Evolutionary conservation across 441 rosid genomes (phyloP), one percentile per base, ranked within the genome.

Genomic region (Erodium trifolium): DNA sequence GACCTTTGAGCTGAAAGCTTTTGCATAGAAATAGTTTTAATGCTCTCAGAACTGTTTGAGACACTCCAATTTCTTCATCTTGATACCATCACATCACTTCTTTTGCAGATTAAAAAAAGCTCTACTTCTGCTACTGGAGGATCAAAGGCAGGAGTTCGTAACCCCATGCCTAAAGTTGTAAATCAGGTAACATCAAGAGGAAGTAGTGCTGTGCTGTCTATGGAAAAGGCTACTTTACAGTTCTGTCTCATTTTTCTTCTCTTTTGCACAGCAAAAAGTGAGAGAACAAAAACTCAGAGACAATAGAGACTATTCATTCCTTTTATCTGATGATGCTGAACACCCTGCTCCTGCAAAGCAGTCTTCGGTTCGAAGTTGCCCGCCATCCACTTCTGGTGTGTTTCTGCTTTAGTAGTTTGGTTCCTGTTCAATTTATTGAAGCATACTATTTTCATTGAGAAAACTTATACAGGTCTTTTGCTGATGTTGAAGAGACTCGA

Each of bases 221-320:
- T 53, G 60, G n/a, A 5, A 53, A 14, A 53, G 60, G 60, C 19
- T 16, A 2, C 60, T 16, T 53, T 51, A 14, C n/a, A n/a, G 17
- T 51, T 51, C 12, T 51, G 12, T 53, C 49, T 8, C 49, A 11
- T 53, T 14, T 14, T 6, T 60, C 68, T 71, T 71, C 64, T 76
- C 39, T 14, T 63, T 35, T 29, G 60, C 75, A 67, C 86, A 87
- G 96, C 37, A 77, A 71, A 78, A 80, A 70, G 78, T 69, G 51
- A 90, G 86, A 80, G 96, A 78, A 67, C 85, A 90, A 74, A 81
- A 84, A 67, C 82, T 90, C 7, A 91, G 86, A 80, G 85, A 77
- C 67, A 81, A 88, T 1, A 83, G 97, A 79, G 99, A 94, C 75
- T 94, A 94, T 79, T 90, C 97, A 8, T 94, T 94, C 73, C 83